Evolutionary conservation across 805 yeast genomes (phyloP), one percentile per base, ranked within the genome.

Genomic region (Huiozyma sinensis): DNA sequence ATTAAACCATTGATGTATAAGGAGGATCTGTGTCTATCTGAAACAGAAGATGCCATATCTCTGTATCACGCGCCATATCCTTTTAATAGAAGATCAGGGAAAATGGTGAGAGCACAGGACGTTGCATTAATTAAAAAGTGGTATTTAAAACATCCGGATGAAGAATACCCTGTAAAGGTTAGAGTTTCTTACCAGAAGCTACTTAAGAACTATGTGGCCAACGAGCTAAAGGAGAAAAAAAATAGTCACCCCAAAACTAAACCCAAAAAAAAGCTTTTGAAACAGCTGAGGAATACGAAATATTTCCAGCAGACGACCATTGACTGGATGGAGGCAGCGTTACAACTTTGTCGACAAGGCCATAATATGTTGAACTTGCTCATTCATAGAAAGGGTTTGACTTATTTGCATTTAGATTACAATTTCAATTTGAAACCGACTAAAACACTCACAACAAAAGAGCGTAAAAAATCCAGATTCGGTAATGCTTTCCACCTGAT

Each of bases 261-360:
- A 79, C 52, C 70, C 74, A 6, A 72, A 76, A 35, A 32, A 28
- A 43, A 35, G 12, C 32, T 92, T 10, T 59, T 92, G 28, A 77
- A 76, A 48, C 71, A 79, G 30, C 71, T 92, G 51, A 77, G 78
- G 46, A 70, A 73, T 39, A 92, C 98, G 0, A 89, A 86, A 56
- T 92, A 77, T 60, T 92, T 92, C 64, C 95, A 87, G 57, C 81
- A 84, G 54, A 90, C 98, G 0, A 73, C 89, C 0, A 80, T 92
- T 41, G 98, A 92, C 63, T 92, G 99, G 99, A 92, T 90, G 3
- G 99, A 92, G 61, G 98, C 97, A 1, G 98, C 97, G 29, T 68
- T 92, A 45, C 97, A 92, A 64, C 78, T 92, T 2, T 84, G 95
- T 56, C 75, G 78, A 34, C 99, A 92, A 63, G 98, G 98, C 3